phyloP scores from a whole-genome alignment of 2,329 filamentous ascomycete species.

The Neonectria hederae region DNA sequence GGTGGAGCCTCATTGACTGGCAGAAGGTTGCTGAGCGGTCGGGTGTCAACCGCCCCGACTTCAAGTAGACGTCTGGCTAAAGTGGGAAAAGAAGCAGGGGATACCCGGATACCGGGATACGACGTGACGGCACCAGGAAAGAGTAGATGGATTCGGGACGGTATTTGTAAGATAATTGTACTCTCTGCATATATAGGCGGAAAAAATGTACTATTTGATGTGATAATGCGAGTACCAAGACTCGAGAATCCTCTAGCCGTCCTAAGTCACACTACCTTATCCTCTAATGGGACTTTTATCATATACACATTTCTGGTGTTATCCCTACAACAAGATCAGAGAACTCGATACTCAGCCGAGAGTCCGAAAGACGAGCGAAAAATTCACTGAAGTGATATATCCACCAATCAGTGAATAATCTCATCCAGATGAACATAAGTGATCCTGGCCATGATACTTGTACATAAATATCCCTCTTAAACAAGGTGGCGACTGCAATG shows the following conservation, averaged over 20 bases:
- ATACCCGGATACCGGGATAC: conserved; percentile 23
- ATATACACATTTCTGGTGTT: no score
- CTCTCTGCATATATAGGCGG: conserved; percentile 44
- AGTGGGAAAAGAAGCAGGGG: not conserved
- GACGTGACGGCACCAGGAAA: conserved; percentile 31
- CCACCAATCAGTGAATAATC: no score
- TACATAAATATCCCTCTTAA: no score
- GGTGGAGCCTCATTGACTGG: conserved; percentile 95
- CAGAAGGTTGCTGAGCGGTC: conserved; percentile 66
- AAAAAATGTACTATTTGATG: conserved; percentile 43
- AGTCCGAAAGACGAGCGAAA: no score
- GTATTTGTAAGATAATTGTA: conserved; percentile 45
- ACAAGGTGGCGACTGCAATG: no score
- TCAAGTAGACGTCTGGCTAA: conserved; percentile 40
- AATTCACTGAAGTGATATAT: no score
- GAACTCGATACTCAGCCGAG: no score
- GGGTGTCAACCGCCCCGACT: conserved; percentile 47
- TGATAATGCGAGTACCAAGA: conserved; percentile 20
- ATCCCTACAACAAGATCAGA: no score
- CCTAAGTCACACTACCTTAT: not conserved
- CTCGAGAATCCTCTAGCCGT: conserved; percentile 8
- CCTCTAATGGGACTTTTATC: no score
- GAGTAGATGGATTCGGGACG: conserved; percentile 28
- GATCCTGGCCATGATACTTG: no score
- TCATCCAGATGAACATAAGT: no score